A percentile compares a stretch with the other conserved stretches of the same genome.
phyloP scores from a whole-genome alignment of 768 basidiomycete species.

The Mycena pura region DNA sequence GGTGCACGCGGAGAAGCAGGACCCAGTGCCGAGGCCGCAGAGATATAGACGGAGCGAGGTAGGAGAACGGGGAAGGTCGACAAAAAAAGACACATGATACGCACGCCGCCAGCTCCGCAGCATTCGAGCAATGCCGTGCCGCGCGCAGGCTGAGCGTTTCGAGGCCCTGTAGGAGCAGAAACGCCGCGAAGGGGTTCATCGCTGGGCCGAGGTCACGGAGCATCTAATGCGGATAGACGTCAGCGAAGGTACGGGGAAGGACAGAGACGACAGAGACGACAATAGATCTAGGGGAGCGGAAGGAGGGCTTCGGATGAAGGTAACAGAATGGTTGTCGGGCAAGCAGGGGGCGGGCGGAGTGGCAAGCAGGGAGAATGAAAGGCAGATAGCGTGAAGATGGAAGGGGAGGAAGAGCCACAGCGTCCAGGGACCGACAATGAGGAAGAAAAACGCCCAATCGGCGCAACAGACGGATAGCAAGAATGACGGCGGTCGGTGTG shows the following conservation, averaged over 20 bases:
- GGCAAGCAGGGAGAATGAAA: too few species aligned
- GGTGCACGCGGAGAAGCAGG: background rate
- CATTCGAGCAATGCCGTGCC: slow-evolving; percentile 59
- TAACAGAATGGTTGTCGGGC: too few species aligned
- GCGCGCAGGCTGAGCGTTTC: slow-evolving; percentile 63
- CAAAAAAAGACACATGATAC: background rate
- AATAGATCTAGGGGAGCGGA: background rate
- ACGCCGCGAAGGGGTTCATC: slow-evolving; percentile 60
- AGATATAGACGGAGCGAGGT: background rate
- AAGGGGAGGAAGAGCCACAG: too few species aligned
- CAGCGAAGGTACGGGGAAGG: slow-evolving; percentile 54
- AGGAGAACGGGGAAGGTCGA: background rate
- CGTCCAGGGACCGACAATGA: too few species aligned
- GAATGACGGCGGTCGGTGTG: background rate
- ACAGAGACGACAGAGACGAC: slow-evolving; percentile 31
- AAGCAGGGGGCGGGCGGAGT: too few species aligned
- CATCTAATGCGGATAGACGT: slow-evolving; percentile 53
- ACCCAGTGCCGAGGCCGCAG: too few species aligned
- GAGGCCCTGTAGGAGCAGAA: slow-evolving; percentile 60
- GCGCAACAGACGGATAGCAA: slow-evolving; percentile 25
- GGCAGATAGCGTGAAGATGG: too few species aligned
- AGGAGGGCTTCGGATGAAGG: slow-evolving; percentile 41
- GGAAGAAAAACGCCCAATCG: too few species aligned
- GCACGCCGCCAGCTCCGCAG: slow-evolving; percentile 53
- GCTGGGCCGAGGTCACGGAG: slow-evolving; percentile 61